Percentiles rank a stretch among this genome's conserved stretches.
Conservation (phyloP, 1,139 yeast genomes). For the Taphrina pruni region DNA sequence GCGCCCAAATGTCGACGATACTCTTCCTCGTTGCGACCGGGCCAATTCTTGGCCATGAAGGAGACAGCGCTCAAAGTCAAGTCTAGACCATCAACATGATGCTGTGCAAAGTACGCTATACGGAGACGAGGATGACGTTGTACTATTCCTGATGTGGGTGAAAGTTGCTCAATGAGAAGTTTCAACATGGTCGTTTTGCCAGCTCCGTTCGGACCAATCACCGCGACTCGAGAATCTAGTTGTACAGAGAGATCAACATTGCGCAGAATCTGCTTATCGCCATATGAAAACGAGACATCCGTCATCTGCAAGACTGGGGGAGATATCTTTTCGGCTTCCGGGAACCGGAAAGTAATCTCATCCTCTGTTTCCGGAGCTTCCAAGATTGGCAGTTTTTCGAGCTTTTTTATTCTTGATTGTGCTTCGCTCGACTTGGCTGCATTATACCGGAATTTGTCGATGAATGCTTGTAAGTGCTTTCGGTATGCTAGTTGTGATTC, state of each 20-base stretch:
- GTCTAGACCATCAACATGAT: conserved; percentile 98
- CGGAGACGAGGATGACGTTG: conserved; percentile 83
- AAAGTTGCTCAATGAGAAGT: conserved; percentile 74
- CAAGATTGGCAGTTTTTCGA: conserved; percentile 88
- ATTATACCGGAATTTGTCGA: conserved; percentile 94
- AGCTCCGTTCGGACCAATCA: conserved; percentile 98
- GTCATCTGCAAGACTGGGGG: conserved; percentile 93
- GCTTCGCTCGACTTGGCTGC: conserved; percentile 98
- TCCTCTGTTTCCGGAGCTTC: conserved; percentile 96
- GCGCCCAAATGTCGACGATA: conserved; percentile 96
- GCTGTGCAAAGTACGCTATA: conserved; percentile 98
- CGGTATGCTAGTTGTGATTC: conserved; percentile 97
- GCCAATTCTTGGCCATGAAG: conserved; percentile 89
- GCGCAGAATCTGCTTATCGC: conserved; percentile 62
- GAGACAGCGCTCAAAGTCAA: conserved; percentile 82
- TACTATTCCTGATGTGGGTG: conserved; percentile 75
- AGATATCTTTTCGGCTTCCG: conserved; percentile 89
- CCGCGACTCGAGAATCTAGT: conserved; percentile 91
- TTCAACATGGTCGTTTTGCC: conserved; percentile 96
- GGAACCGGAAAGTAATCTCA: conserved; percentile 82
- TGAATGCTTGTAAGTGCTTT: conserved; percentile 86
- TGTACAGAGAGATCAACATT: conserved; percentile 89
- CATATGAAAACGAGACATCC: conserved; percentile 84
- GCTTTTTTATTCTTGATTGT: conserved; percentile 92
- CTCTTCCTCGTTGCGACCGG: conserved; percentile 95